Conservation (phyloP, 176 grass and related monocot species). For the Themeda triandra region DNA sequence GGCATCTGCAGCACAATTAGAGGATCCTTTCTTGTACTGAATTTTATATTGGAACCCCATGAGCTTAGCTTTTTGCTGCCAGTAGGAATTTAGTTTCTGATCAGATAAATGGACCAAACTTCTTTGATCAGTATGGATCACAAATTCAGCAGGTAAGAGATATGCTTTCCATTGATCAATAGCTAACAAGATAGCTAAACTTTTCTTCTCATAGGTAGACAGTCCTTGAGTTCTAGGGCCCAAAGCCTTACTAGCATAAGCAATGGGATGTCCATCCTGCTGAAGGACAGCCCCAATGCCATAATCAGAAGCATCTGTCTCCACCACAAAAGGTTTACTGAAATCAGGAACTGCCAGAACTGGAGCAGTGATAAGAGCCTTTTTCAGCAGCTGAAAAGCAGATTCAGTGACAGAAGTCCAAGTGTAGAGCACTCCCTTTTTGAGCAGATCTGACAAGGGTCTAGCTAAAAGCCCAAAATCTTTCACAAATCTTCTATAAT, state of each 20-base stretch:
- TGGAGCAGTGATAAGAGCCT: rapidly evolving
- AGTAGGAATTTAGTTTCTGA: too few species aligned
- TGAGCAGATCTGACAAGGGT: too few species aligned
- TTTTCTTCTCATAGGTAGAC: neutral
- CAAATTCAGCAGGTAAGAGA: neutral
- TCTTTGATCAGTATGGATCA: neutral
- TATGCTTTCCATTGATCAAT: neutral
- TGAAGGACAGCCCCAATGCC: neutral
- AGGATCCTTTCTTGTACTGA: too few species aligned
- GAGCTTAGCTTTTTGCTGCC: too few species aligned
- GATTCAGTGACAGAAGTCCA: too few species aligned
- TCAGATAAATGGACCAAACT: neutral
- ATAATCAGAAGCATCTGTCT: neutral
- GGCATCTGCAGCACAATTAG: too few species aligned
- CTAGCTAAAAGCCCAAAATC: too few species aligned
- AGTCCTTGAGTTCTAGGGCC: neutral
- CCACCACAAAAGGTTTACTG: rapidly evolving
- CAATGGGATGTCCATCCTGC: neutral
- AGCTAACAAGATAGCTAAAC: neutral
- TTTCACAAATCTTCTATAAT: too few species aligned
- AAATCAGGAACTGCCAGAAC: neutral
- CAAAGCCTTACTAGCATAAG: neutral
- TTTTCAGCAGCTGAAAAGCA: too few species aligned
- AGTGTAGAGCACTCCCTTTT: rapidly evolving
- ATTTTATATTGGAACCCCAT: too few species aligned